phyloP scores from a whole-genome alignment of 2,329 filamentous ascomycete species.

The Aspergillus sp. region DNA sequence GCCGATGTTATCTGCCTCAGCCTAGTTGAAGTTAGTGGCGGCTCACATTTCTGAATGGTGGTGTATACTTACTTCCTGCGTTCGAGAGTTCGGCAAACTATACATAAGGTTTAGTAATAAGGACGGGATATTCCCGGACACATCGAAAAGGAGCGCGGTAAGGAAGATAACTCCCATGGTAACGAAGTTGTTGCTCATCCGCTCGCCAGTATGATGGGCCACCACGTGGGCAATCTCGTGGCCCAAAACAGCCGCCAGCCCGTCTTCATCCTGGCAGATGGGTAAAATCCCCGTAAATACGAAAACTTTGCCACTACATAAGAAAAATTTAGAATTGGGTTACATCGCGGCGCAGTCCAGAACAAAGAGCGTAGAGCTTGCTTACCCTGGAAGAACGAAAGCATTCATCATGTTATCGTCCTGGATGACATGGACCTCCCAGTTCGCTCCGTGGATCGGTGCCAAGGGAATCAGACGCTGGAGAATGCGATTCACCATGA shows the following conservation, averaged over 20 bases:
- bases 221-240: slow-evolving; percentile 68
- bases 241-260: slow-evolving; percentile 60
- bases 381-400: slow-evolving; percentile 60
- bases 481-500: slow-evolving; percentile 53
- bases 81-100: slow-evolving; percentile 55
- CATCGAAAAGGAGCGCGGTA: slow-evolving; percentile 38
- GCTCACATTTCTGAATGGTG: not conserved
- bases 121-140: slow-evolving; percentile 39
- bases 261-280: slow-evolving; percentile 56
- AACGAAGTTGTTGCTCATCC: slow-evolving; percentile 49
- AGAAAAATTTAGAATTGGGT: slow-evolving; percentile 6
- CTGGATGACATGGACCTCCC: slow-evolving; percentile 63
- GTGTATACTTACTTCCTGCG: slow-evolving; percentile 50
- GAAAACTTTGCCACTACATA: slow-evolving; percentile 59
- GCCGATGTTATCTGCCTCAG: slow-evolving; percentile 63
- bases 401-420: slow-evolving; percentile 52
- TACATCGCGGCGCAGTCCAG: not conserved
- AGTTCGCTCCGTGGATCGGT: slow-evolving; percentile 45
- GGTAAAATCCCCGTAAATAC: slow-evolving; percentile 63
- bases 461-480: slow-evolving; percentile 55
- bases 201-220: slow-evolving; percentile 56
- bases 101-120: slow-evolving; percentile 52
- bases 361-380: slow-evolving; percentile 10
- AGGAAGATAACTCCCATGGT: slow-evolving; percentile 29
- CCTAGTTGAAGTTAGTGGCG: slow-evolving; percentile 28